Evolutionary conservation across 1,284 basidiomycete genomes (phyloP), one percentile per base, ranked within the genome.

Genomic region (Ceratorhiza oryzae-sativae): DNA sequence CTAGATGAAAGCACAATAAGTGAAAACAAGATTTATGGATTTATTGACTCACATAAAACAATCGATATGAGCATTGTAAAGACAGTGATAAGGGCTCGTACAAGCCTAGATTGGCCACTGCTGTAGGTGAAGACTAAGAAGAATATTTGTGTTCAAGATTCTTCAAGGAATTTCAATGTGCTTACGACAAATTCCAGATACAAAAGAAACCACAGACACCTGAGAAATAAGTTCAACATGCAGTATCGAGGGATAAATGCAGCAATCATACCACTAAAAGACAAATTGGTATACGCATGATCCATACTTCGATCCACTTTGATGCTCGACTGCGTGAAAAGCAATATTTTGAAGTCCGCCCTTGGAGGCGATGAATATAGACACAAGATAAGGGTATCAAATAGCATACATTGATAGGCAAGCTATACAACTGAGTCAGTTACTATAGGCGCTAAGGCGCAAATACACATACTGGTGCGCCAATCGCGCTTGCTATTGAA

Each of bases 281-380:
- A 48, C 63, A 58, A 3, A 75, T 32, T 1, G 74, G 74, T 42
- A 71, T 72, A 18, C 71, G 61, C 12, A 71, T 72, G 25, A 91
- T 90, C 90, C 90, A 92, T 73, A 90, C 90, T 67, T 88, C 80
- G 34, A 91, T 88, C 89, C 89, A 91, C 71, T 89, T 90, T 0
- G 90, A 89, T n/a, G 90, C 88, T 70, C 87, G 85, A 78, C 86
- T 83, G 53, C 85, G 83, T 60, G 86, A 86, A 8, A 85, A 86
- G 36, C 86, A 85, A 74, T 90, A 91, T 87, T 90, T 90, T 0
- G 89, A 88, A 77, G 73, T 68, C 18, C 70, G 48, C 73, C 72
- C 72, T 73, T 39, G 36, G 10, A 12, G 41, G 13, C 9, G 20
- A 5, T 20, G 8, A 30, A 51, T 13, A 25, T 20, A 39, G 32